Evolutionary conservation across 179 eudicot species (phyloP).

Genomic region (Vitellaria paradoxa): DNA sequence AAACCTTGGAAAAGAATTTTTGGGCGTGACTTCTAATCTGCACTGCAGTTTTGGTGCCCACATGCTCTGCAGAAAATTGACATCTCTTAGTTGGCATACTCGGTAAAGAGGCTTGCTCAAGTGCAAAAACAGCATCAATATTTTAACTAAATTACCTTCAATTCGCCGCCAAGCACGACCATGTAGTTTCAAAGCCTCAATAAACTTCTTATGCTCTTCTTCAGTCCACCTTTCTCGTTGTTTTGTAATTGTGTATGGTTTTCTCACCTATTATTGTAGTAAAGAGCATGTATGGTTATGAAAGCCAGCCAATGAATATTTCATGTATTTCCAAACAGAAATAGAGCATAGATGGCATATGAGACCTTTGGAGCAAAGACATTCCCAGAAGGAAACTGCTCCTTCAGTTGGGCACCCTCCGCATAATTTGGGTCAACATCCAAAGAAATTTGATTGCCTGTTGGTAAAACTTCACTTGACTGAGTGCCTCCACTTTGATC

Average conservation of each 20-base stretch:
- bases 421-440: conserved; percentile 20
- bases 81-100: not conserved
- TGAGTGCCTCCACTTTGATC: conserved; percentile 34
- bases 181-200: conserved; percentile 80
- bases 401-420: conserved; percentile 18
- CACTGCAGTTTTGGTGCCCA: conserved; percentile 90
- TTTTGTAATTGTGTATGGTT: conserved; percentile 89
- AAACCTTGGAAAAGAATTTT: conserved; percentile 92
- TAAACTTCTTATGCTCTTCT: conserved; percentile 85
- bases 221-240: conserved; percentile 97
- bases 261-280: conserved; percentile 51
- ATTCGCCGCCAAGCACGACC: conserved; percentile 94
- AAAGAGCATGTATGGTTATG: conserved; percentile 8
- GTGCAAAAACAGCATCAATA: not conserved
- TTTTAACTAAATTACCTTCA: conserved; percentile 48
- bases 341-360: conserved; percentile 16
- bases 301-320: not conserved
- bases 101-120: not conserved
- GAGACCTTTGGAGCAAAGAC: conserved; percentile 63
- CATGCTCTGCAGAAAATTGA: conserved; percentile 57
- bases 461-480: conserved; percentile 20
- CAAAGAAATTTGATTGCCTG: conserved; percentile 15
- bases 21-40: conserved; percentile 99
- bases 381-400: conserved; percentile 36
- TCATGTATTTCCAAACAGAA: conserved; percentile 17